phyloP scores from a whole-genome alignment of 768 basidiomycete species.

The Suillus subluteus region DNA sequence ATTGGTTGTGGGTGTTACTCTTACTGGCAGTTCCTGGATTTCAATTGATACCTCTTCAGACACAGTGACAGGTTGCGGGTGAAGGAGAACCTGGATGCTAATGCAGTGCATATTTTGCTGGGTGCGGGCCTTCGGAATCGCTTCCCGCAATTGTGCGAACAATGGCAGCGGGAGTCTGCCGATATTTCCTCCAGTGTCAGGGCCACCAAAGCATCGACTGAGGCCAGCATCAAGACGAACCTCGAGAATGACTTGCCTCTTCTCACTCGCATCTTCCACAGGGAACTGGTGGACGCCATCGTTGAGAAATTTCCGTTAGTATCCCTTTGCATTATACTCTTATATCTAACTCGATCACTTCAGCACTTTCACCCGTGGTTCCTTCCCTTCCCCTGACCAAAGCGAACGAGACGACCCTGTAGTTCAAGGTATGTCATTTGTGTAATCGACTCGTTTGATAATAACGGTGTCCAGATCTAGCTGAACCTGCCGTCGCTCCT shows the following conservation, averaged over 20 bases:
- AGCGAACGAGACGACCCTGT: not conserved
- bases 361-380: conserved; percentile 20
- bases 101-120: conserved; percentile 31
- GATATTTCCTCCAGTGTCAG: conserved; percentile 7
- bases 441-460: not conserved
- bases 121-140: conserved; percentile 31
- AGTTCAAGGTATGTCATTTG: conserved; percentile 8
- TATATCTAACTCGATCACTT: not conserved
- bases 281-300: conserved; percentile 29
- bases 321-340: conserved; percentile 12
- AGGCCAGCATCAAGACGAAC: not conserved
- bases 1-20: conserved; percentile 23
- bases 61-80: conserved; percentile 27
- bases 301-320: conserved; percentile 22
- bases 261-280: conserved; percentile 11
- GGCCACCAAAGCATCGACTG: not conserved
- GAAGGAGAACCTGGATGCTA: conserved; percentile 27
- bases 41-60: conserved; percentile 18
- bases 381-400: conserved; percentile 11
- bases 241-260: conserved; percentile 12
- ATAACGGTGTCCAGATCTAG: conserved; percentile 10
- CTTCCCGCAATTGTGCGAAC: conserved; percentile 24
- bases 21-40: not conserved
- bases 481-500: conserved; percentile 5
- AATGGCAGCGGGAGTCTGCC: conserved; percentile 24